A percentile compares a stretch with the other conserved stretches of the same genome.
Conservation (phyloP, 177 flowering plant species). For the Vitis hybrid region DNA sequence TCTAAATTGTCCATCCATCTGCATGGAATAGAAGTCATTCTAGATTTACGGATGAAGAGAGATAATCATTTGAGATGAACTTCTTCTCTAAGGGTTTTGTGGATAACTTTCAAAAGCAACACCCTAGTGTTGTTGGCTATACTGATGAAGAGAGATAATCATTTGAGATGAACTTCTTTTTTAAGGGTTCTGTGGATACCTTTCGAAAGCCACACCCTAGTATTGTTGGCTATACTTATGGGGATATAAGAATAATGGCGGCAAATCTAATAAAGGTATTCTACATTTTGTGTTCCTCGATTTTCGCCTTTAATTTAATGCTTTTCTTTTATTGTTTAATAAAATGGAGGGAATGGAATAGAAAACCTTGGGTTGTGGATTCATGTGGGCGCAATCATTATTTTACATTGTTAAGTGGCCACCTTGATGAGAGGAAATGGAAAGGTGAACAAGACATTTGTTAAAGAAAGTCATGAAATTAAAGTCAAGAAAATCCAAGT, state of each 20-base stretch:
- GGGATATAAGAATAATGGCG: slow-evolving; percentile 89
- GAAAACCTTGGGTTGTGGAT: too few relatives aligned
- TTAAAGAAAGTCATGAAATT: too few relatives aligned
- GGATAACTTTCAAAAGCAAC: slow-evolving; percentile 87
- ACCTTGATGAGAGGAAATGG: too few relatives aligned
- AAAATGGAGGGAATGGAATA: too few relatives aligned
- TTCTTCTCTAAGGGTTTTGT: slow-evolving; percentile 71
- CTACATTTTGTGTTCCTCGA: neutral
- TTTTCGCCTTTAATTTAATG: neutral
- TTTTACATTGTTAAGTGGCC: too few relatives aligned
- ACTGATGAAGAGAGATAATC: slow-evolving; percentile 93
- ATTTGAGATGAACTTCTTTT: slow-evolving; percentile 66
- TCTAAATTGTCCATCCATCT: neutral
- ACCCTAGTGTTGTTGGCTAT: slow-evolving; percentile 83
- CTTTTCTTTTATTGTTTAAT: neutral
- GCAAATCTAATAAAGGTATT: slow-evolving; percentile 77
- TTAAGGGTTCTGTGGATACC: slow-evolving; percentile 68
- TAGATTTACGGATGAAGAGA: slow-evolving; percentile 93
- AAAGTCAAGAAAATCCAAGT: too few relatives aligned
- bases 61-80: slow-evolving; percentile 73
- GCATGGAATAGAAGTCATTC: slow-evolving; percentile 89
- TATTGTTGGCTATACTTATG: slow-evolving; percentile 78
- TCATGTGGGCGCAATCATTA: too few relatives aligned
- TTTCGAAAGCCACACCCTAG: slow-evolving; percentile 28
- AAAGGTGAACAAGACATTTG: too few relatives aligned